Conservation (phyloP, 108 stramenopile genomes). For the Fragilaria radians region DNA sequence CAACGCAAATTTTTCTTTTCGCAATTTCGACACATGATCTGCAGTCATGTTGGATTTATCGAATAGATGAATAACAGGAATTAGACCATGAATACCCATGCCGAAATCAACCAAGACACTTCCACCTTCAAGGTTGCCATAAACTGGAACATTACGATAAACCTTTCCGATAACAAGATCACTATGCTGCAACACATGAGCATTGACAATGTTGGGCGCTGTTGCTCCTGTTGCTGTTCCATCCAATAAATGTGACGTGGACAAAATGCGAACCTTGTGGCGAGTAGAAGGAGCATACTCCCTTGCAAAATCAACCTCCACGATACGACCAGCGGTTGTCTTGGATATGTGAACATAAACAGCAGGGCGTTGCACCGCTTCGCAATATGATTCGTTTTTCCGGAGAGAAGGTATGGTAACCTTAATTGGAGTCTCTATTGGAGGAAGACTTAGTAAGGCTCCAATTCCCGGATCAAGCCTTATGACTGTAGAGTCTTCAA, state of each 20-base stretch:
- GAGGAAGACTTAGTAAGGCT: slow-evolving; percentile 67
- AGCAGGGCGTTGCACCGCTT: slow-evolving; percentile 35
- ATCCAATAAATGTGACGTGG: slow-evolving; percentile 56
- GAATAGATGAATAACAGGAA: slow-evolving; percentile 64
- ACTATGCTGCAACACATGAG: slow-evolving; percentile 69
- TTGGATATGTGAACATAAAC: slow-evolving; percentile 88
- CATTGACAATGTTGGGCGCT: slow-evolving; percentile 58
- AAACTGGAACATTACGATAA: slow-evolving; percentile 66
- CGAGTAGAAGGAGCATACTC: slow-evolving; percentile 63
- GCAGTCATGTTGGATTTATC: slow-evolving; percentile 35
- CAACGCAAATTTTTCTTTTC: slow-evolving; percentile 59
- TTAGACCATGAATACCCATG: slow-evolving; percentile 56
- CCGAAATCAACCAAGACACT: slow-evolving; percentile 65
- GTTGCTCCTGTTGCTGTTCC: slow-evolving; percentile 76
- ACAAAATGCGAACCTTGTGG: slow-evolving; percentile 61
- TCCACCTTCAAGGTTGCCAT: slow-evolving; percentile 46
- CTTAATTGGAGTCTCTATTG: slow-evolving; percentile 11
- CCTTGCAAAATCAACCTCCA: slow-evolving; percentile 58
- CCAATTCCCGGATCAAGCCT: slow-evolving; percentile 80
- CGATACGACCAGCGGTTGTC: slow-evolving; percentile 38
- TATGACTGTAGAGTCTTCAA: slow-evolving; percentile 63
- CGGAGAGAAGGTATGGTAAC: slow-evolving; percentile 5
- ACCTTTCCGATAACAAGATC: slow-evolving; percentile 64
- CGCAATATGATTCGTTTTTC: slow-evolving; percentile 32
- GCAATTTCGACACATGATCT: slow-evolving; percentile 49